Evolutionary conservation across 1,139 yeast genomes (phyloP).

Genomic region (Suhomyces bolitotheri): DNA sequence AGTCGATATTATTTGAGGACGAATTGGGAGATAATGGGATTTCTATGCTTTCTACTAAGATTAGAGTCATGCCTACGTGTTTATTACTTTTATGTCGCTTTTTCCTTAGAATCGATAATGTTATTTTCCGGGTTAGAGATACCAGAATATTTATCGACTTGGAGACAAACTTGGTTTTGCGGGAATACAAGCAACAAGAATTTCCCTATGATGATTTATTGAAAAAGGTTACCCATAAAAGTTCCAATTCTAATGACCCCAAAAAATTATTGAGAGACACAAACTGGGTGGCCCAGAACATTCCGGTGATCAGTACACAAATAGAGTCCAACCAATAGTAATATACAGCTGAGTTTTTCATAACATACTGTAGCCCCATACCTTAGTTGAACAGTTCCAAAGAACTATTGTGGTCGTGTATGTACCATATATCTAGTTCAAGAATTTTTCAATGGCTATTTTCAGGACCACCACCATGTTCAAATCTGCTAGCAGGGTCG

Average conservation of each 20-base stretch:
- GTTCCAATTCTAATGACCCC: slow-evolving; percentile 57
- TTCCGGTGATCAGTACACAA: slow-evolving; percentile 41
- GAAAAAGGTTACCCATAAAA: slow-evolving; percentile 36
- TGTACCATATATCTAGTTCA: slow-evolving; percentile 2
- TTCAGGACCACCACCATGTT: slow-evolving; percentile 8
- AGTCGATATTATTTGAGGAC: slow-evolving; percentile 85
- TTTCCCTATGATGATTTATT: slow-evolving; percentile 60
- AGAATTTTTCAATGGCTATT: slow-evolving; percentile 11
- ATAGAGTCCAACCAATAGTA: slow-evolving; percentile 15
- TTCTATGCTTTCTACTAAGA: slow-evolving; percentile 70
- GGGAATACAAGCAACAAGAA: slow-evolving; percentile 81
- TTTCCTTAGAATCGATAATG: slow-evolving; percentile 87
- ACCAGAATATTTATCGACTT: slow-evolving; percentile 83
- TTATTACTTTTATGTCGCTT: slow-evolving; percentile 71
- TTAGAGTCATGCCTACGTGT: slow-evolving; percentile 87
- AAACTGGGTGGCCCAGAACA: slow-evolving; percentile 72
- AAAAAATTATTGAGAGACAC: slow-evolving; percentile 76
- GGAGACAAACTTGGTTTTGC: slow-evolving; percentile 57
- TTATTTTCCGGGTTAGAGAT: slow-evolving; percentile 78
- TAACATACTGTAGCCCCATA: neutral
- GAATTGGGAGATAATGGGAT: slow-evolving; percentile 97
- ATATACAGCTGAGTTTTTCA: neutral
- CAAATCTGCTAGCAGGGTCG: slow-evolving; percentile 8
- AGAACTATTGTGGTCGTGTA: no score
- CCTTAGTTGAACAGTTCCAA: no score